Conservation (phyloP, 768 basidiomycete genomes). For the Lactifluus subvellereus region DNA sequence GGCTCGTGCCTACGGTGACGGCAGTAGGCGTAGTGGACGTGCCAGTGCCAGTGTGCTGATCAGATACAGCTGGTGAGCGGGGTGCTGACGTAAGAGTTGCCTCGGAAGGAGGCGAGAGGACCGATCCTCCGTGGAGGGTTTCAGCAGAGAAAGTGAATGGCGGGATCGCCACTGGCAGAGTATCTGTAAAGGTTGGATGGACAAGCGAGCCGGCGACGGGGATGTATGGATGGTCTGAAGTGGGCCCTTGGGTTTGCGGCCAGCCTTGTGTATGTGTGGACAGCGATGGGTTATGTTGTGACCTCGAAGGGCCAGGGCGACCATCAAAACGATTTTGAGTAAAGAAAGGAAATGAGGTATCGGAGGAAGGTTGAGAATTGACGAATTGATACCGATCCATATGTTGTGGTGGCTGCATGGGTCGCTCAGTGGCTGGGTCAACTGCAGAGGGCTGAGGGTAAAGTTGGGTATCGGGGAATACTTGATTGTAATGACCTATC, state of each 20-base stretch:
- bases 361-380: not conserved
- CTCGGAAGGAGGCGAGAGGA: constrained; percentile 8
- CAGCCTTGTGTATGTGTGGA: not conserved
- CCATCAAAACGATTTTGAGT: not conserved
- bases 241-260: not conserved
- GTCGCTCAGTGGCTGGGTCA: not conserved
- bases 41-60: constrained; percentile 3
- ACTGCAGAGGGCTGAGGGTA: not conserved
- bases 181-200: not conserved
- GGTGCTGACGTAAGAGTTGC: not conserved
- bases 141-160: not conserved
- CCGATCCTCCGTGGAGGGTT: not conserved
- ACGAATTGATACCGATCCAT: constrained; percentile 20
- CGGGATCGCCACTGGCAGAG: not conserved
- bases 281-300: not conserved
- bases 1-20: not conserved
- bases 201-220: not conserved
- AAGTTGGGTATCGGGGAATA: not conserved
- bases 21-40: not conserved
- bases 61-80: constrained; percentile 7
- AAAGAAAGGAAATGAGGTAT: not conserved
- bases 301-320: not conserved
- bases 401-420: not conserved
- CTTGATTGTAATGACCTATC: not conserved
- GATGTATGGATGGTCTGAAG: not conserved